A percentile compares a stretch with the other conserved stretches of the same genome.
Evolutionary conservation across 202 grass and related monocot genomes (phyloP).

Genomic region (Saccharum hybrid): DNA sequence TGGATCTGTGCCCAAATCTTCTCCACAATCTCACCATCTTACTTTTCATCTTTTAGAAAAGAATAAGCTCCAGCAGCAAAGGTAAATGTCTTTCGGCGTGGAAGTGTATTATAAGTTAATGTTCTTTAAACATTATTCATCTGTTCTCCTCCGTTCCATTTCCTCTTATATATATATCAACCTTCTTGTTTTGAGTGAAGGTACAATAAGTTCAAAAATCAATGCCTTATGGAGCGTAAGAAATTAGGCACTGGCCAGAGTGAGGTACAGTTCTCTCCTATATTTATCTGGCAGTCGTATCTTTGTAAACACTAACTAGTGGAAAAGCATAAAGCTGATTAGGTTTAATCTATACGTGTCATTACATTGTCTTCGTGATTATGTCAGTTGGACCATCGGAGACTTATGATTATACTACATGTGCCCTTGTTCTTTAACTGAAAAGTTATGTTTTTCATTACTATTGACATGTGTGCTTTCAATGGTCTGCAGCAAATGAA

Average conservation of each 20-base stretch:
- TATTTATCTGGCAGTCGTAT: slow-evolving; percentile 20
- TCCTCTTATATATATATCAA: slow-evolving; percentile 38
- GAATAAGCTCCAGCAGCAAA: slow-evolving; percentile 97
- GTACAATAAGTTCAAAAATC: slow-evolving; percentile 94
- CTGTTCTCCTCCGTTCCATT: neutral
- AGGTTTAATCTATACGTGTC: slow-evolving; percentile 17
- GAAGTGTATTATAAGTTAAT: neutral
- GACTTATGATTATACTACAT: neutral
- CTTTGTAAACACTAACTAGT: slow-evolving; percentile 1
- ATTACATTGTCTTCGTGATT: slow-evolving; percentile 37
- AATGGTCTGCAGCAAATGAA: slow-evolving; percentile 93
- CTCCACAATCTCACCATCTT: slow-evolving; percentile 92
- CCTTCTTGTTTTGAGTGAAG: slow-evolving; percentile 57
- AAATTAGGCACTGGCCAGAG: slow-evolving; percentile 87
- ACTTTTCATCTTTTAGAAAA: slow-evolving; percentile 86
- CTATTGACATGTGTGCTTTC: slow-evolving; percentile 38
- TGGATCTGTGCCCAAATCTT: slow-evolving; percentile 89
- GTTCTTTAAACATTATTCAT: slow-evolving; percentile 6
- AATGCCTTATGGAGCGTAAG: slow-evolving; percentile 84
- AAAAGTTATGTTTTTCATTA: neutral
- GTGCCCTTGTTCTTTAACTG: neutral
- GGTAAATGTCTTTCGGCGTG: slow-evolving; percentile 54
- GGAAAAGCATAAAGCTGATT: neutral
- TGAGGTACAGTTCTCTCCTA: slow-evolving; percentile 60
- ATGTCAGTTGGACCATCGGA: neutral